phyloP scores from a whole-genome alignment of 345 rosid genomes.

The Eucalyptus tenuipes region DNA sequence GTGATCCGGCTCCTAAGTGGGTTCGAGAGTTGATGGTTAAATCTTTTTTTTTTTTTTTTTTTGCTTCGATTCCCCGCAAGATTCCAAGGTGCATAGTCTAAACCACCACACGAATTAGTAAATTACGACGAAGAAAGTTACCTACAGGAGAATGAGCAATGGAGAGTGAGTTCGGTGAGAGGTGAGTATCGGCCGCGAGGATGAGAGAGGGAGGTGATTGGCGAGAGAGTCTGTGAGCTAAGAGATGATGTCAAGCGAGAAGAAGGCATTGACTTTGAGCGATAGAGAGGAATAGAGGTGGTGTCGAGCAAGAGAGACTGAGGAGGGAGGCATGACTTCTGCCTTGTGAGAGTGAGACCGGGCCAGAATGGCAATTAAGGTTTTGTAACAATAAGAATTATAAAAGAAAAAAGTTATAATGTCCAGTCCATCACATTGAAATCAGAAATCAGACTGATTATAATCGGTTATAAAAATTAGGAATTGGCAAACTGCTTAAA shows the following conservation, averaged over 20 bases:
- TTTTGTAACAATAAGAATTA: no score
- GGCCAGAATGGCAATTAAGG: no score
- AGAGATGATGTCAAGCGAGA: neutral
- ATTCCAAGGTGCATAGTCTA: no score
- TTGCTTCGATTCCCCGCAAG: fast-evolving
- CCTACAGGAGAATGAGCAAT: neutral
- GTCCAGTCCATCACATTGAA: fast-evolving
- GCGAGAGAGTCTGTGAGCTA: neutral
- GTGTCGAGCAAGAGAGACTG: neutral
- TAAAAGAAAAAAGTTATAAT: no score
- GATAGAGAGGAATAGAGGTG: neutral
- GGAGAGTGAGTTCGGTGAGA: neutral
- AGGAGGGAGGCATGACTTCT: neutral
- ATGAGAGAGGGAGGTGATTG: no score
- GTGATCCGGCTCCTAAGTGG: no score
- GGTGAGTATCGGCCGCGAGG: neutral
- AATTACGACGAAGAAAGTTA: neutral
- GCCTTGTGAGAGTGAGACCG: neutral
- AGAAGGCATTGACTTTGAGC: no score
- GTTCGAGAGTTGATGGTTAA: no score
- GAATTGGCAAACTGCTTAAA: fast-evolving
- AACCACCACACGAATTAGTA: neutral
- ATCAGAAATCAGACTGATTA: fast-evolving
- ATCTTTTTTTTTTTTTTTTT: no score
- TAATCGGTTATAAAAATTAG: fast-evolving